These are phyloP conservation scores for Aspergillus conjunctus DNA, from an alignment of 495 filamentous ascomycete species.

Conservation along the genomic window DNA sequence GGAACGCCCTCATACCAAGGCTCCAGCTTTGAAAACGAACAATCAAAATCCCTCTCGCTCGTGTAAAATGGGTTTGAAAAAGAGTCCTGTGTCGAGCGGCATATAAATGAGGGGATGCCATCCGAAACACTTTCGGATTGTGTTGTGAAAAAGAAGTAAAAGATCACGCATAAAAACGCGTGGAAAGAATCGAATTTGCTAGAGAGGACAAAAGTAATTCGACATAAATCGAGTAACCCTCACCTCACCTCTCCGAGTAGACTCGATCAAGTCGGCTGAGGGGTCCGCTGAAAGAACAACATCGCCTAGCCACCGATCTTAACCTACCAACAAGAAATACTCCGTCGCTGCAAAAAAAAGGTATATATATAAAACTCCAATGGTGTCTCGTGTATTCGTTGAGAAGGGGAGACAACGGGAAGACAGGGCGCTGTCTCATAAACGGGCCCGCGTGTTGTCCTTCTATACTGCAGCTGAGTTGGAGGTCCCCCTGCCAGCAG, in stretches of 20 bases:
- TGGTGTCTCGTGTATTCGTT: background rate
- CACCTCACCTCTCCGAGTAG: background rate
- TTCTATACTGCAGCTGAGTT: background rate
- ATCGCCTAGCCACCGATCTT: background rate
- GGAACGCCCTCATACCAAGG: slow-evolving; percentile 2
- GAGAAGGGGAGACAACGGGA: background rate
- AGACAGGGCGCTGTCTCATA: background rate
- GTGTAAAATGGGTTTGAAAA: background rate
- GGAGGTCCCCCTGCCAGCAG: too few relatives aligned
- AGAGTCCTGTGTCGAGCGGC: background rate
- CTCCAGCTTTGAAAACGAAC: slow-evolving; percentile 7
- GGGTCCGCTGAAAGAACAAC: slow-evolving; percentile 1
- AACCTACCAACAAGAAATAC: background rate
- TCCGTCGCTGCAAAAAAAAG: background rate
- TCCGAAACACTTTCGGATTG: background rate
- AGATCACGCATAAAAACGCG: background rate
- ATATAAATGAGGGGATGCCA: slow-evolving; percentile 11
- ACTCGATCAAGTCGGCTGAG: background rate
- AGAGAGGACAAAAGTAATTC: background rate
- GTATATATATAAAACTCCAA: background rate
- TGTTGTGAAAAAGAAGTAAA: background rate
- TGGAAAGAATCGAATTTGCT: slow-evolving; percentile 7
- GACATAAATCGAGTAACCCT: background rate
- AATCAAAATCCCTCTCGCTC: slow-evolving; percentile 4
- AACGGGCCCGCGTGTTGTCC: background rate